Conservation (phyloP, 805 yeast genomes). For the Pichia phayaonensis region DNA sequence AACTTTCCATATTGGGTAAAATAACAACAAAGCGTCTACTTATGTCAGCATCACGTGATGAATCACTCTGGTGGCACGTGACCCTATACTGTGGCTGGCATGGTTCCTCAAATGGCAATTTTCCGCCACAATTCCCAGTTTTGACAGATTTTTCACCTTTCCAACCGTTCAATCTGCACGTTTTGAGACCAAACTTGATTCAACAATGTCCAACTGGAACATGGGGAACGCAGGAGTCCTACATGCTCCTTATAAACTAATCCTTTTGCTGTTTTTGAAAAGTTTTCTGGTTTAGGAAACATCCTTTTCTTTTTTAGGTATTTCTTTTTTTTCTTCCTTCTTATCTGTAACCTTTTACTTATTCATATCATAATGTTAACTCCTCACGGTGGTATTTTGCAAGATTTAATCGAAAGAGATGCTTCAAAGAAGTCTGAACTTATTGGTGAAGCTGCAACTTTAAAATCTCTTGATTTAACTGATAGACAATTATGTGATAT, state of each 20-base stretch:
- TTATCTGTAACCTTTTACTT: not conserved
- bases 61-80: not conserved
- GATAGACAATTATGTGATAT: constrained; percentile 90
- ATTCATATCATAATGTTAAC: constrained; percentile 41
- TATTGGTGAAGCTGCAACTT: constrained; percentile 46
- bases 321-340: not conserved
- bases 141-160: not conserved
- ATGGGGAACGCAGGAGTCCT: not conserved
- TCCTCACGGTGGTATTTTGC: constrained; percentile 90
- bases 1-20: not conserved
- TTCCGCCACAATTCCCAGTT: not conserved
- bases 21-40: not conserved
- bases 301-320: too few relatives aligned
- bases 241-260: not conserved
- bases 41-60: not conserved
- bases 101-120: not conserved
- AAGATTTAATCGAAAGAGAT: constrained; percentile 83
- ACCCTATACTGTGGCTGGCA: not conserved
- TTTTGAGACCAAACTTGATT: too few relatives aligned
- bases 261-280: not conserved
- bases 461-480: constrained; percentile 49
- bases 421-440: constrained; percentile 48
- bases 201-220: not conserved
- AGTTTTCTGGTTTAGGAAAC: too few relatives aligned
- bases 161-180: not conserved